Evolutionary conservation across 768 basidiomycete species (phyloP), one percentile per base, ranked within the genome.

Genomic region (Termitomyces sp.): DNA sequence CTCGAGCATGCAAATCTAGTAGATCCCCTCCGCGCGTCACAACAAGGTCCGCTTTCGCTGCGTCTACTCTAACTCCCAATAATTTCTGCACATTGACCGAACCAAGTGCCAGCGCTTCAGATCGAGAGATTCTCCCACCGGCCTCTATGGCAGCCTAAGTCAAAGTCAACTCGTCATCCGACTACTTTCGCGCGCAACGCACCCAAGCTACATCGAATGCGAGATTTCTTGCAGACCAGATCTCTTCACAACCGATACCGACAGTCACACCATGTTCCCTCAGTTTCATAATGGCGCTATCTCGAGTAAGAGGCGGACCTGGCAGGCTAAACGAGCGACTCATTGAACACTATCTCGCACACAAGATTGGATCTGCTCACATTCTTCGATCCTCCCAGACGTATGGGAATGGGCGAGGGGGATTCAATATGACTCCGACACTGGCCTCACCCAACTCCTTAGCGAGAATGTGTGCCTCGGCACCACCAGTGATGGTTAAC

Each of bases 141-240:
- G 71, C 65, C 62, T 77, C 77, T 22, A 79, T 72, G 0, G 77
- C 72, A 43, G 76, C 72, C 79, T 80, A 38, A 50, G 30, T 54
- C 24, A 17, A 34, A 15, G 53, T 53, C 40, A 53, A 35, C 51
- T 19, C 14, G 32, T 35, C 45, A 28, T 24, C 35, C 7, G 7
- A 6, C 5, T 12, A 11, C 28, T 56, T 12, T 41, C 26, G n/a
- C 6, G 7, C 38, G 9, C 8, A 40, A 72, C 82, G 61, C 58
- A 87, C 89, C 93, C 93, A 95, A 42, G 82, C 88, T 30, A 83
- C 70, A 59, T 96, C 92, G 60, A 93, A 89, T 15, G 87, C 81
- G 10, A 87, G 77, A 64, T 87, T 91, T 24, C 89, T 81, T 7
- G 88, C 85, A 26, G 78, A 75, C 87, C 86, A 92, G 40, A 79